Conservation (phyloP, 2,329 filamentous ascomycete genomes). For the Lasiodiplodia citricola region DNA sequence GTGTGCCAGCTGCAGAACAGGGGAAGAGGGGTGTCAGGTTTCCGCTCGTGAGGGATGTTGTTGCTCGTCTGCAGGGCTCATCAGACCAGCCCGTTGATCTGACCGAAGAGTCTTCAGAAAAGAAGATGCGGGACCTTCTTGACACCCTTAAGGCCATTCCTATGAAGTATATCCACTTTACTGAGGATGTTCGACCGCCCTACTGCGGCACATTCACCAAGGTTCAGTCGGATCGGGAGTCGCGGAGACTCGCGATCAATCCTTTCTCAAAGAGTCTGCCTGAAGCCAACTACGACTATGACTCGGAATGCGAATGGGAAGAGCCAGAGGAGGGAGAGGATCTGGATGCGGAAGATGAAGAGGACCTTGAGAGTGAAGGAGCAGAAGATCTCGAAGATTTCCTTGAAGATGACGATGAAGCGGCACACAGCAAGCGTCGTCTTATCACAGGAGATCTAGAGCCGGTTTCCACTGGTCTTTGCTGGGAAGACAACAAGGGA, state of each 20-base stretch:
- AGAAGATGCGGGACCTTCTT: constrained; percentile 37
- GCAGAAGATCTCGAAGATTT: constrained; percentile 90
- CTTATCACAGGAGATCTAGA: constrained; percentile 70
- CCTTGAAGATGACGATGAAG: constrained; percentile 83
- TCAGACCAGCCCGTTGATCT: constrained; percentile 50
- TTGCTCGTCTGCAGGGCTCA: constrained; percentile 52
- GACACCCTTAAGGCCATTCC: constrained; percentile 61
- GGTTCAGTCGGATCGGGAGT: constrained; percentile 53
- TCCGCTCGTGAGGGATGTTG: constrained; percentile 42
- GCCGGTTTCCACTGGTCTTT: constrained; percentile 79
- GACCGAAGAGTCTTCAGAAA: constrained; percentile 40
- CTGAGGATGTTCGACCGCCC: constrained; percentile 66
- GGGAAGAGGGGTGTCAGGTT: constrained; percentile 24
- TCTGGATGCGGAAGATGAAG: constrained; percentile 67
- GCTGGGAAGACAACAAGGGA: constrained; percentile 70
- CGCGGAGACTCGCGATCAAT: constrained; percentile 58
- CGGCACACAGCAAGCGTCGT: constrained; percentile 62
- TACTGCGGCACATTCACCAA: constrained; percentile 77
- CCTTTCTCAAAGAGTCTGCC: constrained; percentile 61
- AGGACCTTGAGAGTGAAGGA: constrained; percentile 75
- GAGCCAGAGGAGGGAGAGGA: constrained; percentile 76
- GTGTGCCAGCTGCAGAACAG: constrained; percentile 6
- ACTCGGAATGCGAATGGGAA: constrained; percentile 85
- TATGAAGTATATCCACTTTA: constrained; percentile 67
- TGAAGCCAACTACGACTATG: constrained; percentile 79